phyloP scores from a whole-genome alignment of 768 basidiomycete genomes.

The Megacollybia marginata region DNA sequence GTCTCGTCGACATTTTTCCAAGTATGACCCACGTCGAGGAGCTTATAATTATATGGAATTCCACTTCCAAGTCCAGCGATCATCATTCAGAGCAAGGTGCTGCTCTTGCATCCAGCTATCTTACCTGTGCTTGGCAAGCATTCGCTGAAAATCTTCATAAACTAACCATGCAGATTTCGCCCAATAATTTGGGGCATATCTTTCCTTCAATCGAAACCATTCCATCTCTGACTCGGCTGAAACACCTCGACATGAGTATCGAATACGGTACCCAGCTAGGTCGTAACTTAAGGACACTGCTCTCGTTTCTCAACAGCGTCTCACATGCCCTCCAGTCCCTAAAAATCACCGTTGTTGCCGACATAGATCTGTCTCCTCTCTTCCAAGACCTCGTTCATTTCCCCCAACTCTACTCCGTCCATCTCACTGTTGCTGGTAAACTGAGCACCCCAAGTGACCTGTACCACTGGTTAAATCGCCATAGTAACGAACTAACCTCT shows the following conservation, averaged over 20 bases:
- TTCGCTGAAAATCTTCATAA: neutral
- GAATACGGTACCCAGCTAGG: neutral
- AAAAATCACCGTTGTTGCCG: neutral
- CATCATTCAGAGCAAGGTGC: too few species aligned
- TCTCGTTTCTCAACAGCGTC: neutral
- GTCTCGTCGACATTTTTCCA: neutral
- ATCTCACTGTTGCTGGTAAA: neutral
- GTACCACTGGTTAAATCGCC: neutral
- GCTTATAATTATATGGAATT: neutral
- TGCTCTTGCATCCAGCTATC: neutral
- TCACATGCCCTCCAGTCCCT: neutral
- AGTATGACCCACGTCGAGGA: neutral
- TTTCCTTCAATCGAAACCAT: neutral
- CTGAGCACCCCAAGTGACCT: neutral
- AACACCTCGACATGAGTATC: neutral
- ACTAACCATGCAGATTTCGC: neutral
- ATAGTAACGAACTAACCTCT: neutral
- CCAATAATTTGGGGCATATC: neutral
- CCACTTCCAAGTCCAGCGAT: too few species aligned
- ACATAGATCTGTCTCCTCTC: neutral
- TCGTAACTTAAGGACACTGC: neutral
- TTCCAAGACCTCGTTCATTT: neutral
- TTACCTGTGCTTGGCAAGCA: neutral
- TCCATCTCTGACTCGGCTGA: neutral
- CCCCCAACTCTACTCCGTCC: neutral